Conservation (phyloP, 768 basidiomycete genomes). For the Cantharellus cinnabarinus region DNA sequence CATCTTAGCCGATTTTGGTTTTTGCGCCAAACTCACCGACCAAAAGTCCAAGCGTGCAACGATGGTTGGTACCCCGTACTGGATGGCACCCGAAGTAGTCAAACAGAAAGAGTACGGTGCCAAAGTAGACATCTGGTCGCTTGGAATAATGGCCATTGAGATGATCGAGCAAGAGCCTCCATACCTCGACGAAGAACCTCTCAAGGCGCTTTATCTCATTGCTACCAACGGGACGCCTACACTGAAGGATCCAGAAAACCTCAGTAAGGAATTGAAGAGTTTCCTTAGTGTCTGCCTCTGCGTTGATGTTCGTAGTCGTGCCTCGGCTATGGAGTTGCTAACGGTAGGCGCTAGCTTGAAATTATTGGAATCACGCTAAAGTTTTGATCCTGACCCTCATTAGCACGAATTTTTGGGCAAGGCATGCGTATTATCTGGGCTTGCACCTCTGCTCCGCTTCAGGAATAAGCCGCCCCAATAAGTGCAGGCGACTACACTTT, state of each 20-base stretch:
- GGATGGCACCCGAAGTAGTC: constrained; percentile 99
- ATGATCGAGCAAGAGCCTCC: constrained; percentile 98
- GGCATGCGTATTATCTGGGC: constrained; percentile 59
- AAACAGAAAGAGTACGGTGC: constrained; percentile 95
- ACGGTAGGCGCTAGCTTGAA: constrained; percentile 31
- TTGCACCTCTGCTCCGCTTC: constrained; percentile 63
- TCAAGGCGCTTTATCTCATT: constrained; percentile 86
- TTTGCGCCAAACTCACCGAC: constrained; percentile 88
- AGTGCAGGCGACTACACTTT: background rate
- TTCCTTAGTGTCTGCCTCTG: constrained; percentile 97
- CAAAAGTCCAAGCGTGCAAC: constrained; percentile 94
- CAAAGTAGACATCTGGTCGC: constrained; percentile 91
- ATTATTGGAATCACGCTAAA: constrained; percentile 7
- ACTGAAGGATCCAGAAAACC: constrained; percentile 74
- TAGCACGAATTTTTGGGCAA: constrained; percentile 91
- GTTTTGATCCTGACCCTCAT: background rate
- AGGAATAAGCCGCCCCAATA: constrained; percentile 6
- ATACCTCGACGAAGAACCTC: constrained; percentile 84
- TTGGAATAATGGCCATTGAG: constrained; percentile 97
- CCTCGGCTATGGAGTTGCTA: constrained; percentile 21
- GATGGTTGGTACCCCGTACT: constrained; percentile 97
- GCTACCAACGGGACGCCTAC: constrained; percentile 98
- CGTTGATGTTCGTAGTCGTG: constrained; percentile 85
- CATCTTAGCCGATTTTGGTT: constrained; percentile 74
- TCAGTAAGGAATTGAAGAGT: constrained; percentile 82